Base-by-base conservation (phyloP, 2,329 filamentous ascomycete species). In the Diaporthe citriasiana region DNA sequence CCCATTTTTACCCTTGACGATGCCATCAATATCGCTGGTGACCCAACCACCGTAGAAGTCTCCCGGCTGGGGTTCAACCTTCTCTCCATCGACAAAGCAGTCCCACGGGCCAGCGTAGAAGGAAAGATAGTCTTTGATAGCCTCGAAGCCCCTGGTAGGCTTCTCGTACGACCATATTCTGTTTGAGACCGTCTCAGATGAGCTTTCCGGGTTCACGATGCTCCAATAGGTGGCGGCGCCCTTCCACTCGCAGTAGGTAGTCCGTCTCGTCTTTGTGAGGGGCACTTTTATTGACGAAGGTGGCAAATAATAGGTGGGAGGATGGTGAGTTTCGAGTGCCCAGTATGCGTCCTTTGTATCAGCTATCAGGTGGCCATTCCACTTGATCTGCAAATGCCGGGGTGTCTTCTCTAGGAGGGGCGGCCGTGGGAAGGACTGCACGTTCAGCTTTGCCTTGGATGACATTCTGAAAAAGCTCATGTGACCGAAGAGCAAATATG, bases 1-100 rank as follows among this genome's bases (percentile, higher is more conserved):
- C 7, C 85, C 85, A 71, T 81, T 80, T 57, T 79, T 79, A 17
- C 83, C 85, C 80, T 87, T 86, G 73, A 86, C 82, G 60, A 86
- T 85, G 40, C 89, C 88, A 76, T 88, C 87, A 75, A 92, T 85
- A 73, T 92, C 89, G 75, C 85, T 87, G 65, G 89, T 91, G 75
- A 90, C 88, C 90, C 90, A 92, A 3, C 90, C 90, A 33, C 90
- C 90, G 80, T 91, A 92, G 76, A 91, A 92, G 77, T 92, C 89
- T 10, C 89, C 89, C 22, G 88, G 89, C 82, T 91, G 89, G 51
- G 89, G 83, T 79, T 87, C 83, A 27, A 91, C 90, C 78, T 85
- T 85, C 80, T 92, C 89, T 13, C 89, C 89, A 79, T 92, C 89
- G 6, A 91, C 89, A 79, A 85, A 90, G 78, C 90, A 92, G 73